Evolutionary conservation across 2,329 filamentous ascomycete species (phyloP), one percentile per base, ranked within the genome.

Genomic region (Tolypocladium album): DNA sequence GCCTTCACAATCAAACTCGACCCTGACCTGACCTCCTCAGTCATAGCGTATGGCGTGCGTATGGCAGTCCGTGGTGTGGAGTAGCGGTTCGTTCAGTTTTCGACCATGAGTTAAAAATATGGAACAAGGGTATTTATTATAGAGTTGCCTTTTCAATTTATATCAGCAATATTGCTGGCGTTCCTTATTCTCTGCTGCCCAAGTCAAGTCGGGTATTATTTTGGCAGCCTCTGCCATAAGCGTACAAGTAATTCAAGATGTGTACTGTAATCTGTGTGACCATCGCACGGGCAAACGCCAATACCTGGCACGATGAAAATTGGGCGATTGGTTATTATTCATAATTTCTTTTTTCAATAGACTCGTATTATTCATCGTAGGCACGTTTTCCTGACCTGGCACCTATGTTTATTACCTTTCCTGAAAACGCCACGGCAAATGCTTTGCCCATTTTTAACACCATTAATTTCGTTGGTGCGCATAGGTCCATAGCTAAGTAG

Each of bases 21-120:
- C 83, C 1, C 88, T 88, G 12, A 87, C 89, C 72, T 90, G 87
- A 66, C 88, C 89, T 63, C 83, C 87, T 34, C 81, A 81, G 12
- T 81, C 85, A 74, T 90, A 90, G 3, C 88, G 88, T 86, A 88
- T 90, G 2, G 82, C 80, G 71, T 84, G 90, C 7, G 84, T 85
- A 64, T 82, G 80, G 59, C 88, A 88, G 45, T 86, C 79, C 60
- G 78, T 76, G 61, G 80, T 86, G 71, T 89, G n/a, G n/a, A n/a
- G 86, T 64, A 2, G 82, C 82, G 34, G 82, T 36, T 4, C 7
- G 34, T 36, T 9, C 9, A 7, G 7, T 36, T 8, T 36, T 36
- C 34, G 8, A 8, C 34, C 9, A 36, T 36, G 34, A 36, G 34
- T 1, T 11, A 9, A 36, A 9, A 36, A 9, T 31, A 31, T 3